These are phyloP conservation scores for Venturia aucupariae DNA, from an alignment of 2,329 filamentous ascomycete species.

Conservation along the genomic window DNA sequence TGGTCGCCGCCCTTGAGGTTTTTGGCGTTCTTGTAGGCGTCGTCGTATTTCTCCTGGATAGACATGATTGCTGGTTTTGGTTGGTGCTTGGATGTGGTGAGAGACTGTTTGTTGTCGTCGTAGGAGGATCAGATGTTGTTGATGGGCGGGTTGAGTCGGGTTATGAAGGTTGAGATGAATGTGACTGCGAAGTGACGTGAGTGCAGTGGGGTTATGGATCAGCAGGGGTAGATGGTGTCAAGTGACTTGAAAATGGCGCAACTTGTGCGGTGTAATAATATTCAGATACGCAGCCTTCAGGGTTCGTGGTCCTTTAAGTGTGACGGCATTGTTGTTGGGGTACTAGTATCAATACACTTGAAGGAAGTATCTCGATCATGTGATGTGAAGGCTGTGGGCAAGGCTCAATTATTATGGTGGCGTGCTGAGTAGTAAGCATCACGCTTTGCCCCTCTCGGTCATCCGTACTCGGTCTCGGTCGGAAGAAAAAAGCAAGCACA, in stretches of 20 bases:
- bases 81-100: neutral
- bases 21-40: conserved; percentile 12
- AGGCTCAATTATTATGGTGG: too few relatives aligned
- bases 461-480: too few relatives aligned
- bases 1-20: conserved; percentile 4
- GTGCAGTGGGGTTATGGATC: neutral
- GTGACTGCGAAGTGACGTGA: neutral
- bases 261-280: too few relatives aligned
- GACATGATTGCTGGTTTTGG: neutral
- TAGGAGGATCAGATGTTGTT: neutral
- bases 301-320: too few relatives aligned
- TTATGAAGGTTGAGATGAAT: neutral
- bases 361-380: neutral
- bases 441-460: neutral
- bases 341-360: too few relatives aligned
- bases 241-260: neutral
- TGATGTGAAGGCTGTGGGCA: neutral
- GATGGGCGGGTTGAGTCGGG: conserved; percentile 2
- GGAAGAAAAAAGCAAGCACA: neutral
- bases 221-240: neutral
- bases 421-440: too few relatives aligned
- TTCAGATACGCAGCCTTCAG: too few relatives aligned
- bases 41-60: conserved; percentile 9
- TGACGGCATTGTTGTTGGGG: too few relatives aligned
- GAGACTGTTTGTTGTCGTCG: neutral